Percentiles rank a stretch among this genome's conserved stretches.
Evolutionary conservation across 2,329 filamentous ascomycete species (phyloP).

Genomic region (Botryosphaeria dothidea): DNA sequence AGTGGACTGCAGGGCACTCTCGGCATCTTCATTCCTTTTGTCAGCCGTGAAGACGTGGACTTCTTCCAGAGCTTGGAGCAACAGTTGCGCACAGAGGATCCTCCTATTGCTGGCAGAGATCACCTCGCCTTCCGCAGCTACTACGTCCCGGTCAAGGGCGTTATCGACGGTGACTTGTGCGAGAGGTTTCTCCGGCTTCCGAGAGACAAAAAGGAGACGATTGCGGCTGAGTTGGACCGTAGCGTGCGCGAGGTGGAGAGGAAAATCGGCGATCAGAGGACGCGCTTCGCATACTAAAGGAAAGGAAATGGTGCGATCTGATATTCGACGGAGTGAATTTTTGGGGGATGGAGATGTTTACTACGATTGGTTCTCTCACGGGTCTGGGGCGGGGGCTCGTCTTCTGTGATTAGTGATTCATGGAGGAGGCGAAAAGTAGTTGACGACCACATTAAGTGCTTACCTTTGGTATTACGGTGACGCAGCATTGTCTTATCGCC

Average conservation of each 20-base stretch:
- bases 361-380: not conserved
- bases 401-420: slow-evolving; percentile 4
- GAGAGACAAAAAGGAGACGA: slow-evolving; percentile 90
- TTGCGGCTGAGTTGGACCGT: slow-evolving; percentile 88
- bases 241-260: slow-evolving; percentile 92
- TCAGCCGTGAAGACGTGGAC: slow-evolving; percentile 89
- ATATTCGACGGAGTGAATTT: not conserved
- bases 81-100: slow-evolving; percentile 78
- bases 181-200: slow-evolving; percentile 84
- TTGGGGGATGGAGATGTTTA: not conserved
- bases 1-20: slow-evolving; percentile 92
- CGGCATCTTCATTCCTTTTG: slow-evolving; percentile 88
- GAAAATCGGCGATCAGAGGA: slow-evolving; percentile 64
- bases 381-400: not conserved
- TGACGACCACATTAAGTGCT: not conserved
- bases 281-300: slow-evolving; percentile 23
- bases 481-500: not conserved
- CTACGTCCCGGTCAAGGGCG: slow-evolving; percentile 93
- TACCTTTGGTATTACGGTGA: not conserved
- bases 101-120: slow-evolving; percentile 86
- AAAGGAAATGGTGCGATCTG: slow-evolving; percentile 51
- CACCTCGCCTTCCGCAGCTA: slow-evolving; percentile 95
- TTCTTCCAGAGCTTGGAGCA: slow-evolving; percentile 96
- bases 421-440: slow-evolving; percentile 1
- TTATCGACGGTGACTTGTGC: slow-evolving; percentile 95